Base-by-base conservation (phyloP, 139 green algal species). In the Spirogloea muscicola region DNA sequence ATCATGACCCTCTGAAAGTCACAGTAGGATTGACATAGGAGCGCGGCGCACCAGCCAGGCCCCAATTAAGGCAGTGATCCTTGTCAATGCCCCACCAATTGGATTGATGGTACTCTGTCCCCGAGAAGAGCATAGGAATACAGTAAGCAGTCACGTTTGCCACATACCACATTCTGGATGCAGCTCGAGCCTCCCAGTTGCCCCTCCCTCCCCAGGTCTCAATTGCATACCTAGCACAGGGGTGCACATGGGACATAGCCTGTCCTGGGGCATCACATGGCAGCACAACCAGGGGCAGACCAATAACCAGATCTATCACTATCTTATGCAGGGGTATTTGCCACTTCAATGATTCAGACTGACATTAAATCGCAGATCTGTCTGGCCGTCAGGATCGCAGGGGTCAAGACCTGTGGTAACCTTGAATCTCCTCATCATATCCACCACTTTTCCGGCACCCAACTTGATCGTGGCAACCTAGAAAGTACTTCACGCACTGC, bases 401-500 rank as follows among this genome's bases (percentile, higher is more conserved):
- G 21, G 21, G 21, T 55, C 21, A 55, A 31, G 21, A 79, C 76
- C 84, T 73, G 74, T 89, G 82, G 44, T 77, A 67, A 3, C 84
- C 84, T 1, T 82, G 76, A 21, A 91, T 86, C 9, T 79, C 80
- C 38, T 51, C 48, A 40, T 72, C 49, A 57, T 75, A 75, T 6
- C 65, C 77, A n/a, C 86, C 86, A n/a, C 83, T 72, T 1, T 87
- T 88, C 46, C 80, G 79, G 76, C 85, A 88, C 16, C 86, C 85
- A 2, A 88, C 74, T 49, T 80, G 72, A 37, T 91, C 87, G 52
- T 90, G 87, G 0, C 39, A 81, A 1, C 87, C 86, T 36, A 86
- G 73, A 57, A 91, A 80, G 83, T 91, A 90, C 73, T 91, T 91
- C 59, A 91, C 80, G 77, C 86, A 90, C 77, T 83, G 76, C 62